Evolutionary conservation across 2,329 filamentous ascomycete genomes (phyloP).

Genomic region (Penicillium crustosum): DNA sequence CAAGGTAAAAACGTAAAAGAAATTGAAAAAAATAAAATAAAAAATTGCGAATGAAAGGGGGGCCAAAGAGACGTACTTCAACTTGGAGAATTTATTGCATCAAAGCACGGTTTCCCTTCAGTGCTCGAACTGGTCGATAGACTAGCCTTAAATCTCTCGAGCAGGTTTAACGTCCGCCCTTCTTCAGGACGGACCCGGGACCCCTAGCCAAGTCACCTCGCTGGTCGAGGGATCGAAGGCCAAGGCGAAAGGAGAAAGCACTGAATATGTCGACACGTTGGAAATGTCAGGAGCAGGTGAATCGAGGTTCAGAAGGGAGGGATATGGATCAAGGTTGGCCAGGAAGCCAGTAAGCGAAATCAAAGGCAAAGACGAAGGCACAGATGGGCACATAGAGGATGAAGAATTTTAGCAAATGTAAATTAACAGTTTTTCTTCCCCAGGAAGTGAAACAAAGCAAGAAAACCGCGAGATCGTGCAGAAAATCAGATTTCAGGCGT

Average conservation of each 20-base stretch:
- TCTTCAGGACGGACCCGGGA: slow-evolving; percentile 52
- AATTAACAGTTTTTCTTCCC: slow-evolving; percentile 5
- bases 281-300: slow-evolving; percentile 16
- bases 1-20: slow-evolving; percentile 9
- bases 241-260: slow-evolving; percentile 18
- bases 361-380: slow-evolving; percentile 26
- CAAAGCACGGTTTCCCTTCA: slow-evolving; percentile 11
- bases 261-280: slow-evolving; percentile 16
- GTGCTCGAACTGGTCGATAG: slow-evolving; percentile 6
- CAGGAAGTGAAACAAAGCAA: slow-evolving; percentile 12
- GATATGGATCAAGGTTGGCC: slow-evolving; percentile 22
- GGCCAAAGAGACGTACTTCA: slow-evolving; percentile 16
- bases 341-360: slow-evolving; percentile 32
- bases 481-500: slow-evolving; percentile 23
- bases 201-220: slow-evolving; percentile 49
- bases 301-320: slow-evolving; percentile 17
- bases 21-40: not conserved
- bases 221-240: slow-evolving; percentile 26
- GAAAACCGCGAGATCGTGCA: slow-evolving; percentile 6
- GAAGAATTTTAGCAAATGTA: not conserved
- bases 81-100: slow-evolving; percentile 8
- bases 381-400: slow-evolving; percentile 42
- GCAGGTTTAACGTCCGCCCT: slow-evolving; percentile 52
- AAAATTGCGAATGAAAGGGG: not conserved
- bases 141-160: slow-evolving; percentile 22